Evolutionary conservation across 2,329 filamentous ascomycete species (phyloP).

Genomic region (Sarocladium brachiariae): DNA sequence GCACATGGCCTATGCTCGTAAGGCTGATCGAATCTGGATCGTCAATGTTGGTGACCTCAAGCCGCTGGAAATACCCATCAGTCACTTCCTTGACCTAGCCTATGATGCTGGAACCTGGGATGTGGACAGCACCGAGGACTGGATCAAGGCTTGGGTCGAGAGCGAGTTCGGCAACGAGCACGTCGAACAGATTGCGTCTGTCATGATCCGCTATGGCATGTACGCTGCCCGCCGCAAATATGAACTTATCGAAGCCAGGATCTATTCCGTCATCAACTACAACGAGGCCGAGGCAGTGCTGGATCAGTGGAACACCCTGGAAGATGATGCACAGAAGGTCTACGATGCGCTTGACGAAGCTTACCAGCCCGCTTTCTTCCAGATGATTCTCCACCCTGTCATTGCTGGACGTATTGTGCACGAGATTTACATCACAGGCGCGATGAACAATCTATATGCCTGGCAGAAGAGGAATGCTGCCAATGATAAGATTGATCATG

Average conservation of each 20-base stretch:
- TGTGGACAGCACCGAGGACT: constrained; percentile 47
- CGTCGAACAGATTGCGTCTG: constrained; percentile 40
- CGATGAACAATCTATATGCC: constrained; percentile 46
- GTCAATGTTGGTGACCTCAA: constrained; percentile 64
- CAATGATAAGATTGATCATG: constrained; percentile 45
- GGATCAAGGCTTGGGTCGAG: constrained; percentile 49
- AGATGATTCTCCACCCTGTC: constrained; percentile 50
- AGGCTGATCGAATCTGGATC: constrained; percentile 57
- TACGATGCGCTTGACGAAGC: constrained; percentile 45
- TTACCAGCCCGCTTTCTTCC: constrained; percentile 44
- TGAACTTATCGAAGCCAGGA: constrained; percentile 18
- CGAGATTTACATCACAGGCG: constrained; percentile 43
- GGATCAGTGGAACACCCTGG: constrained; percentile 9
- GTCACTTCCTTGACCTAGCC: constrained; percentile 60
- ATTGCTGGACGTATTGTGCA: constrained; percentile 50
- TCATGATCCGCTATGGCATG: constrained; percentile 40
- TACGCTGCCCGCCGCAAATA: constrained; percentile 29
- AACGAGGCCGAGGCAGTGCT: constrained; percentile 54
- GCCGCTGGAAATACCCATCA: constrained; percentile 57
- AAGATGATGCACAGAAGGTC: constrained; percentile 44
- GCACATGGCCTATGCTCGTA: constrained; percentile 50
- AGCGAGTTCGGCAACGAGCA: constrained; percentile 48
- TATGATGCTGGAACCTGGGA: constrained; percentile 55
- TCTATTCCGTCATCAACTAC: constrained; percentile 46
- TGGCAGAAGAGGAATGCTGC: constrained; percentile 48